Evolutionary conservation across 768 basidiomycete genomes (phyloP), one percentile per base, ranked within the genome.

Genomic region (Rhodotorula paludigena): DNA sequence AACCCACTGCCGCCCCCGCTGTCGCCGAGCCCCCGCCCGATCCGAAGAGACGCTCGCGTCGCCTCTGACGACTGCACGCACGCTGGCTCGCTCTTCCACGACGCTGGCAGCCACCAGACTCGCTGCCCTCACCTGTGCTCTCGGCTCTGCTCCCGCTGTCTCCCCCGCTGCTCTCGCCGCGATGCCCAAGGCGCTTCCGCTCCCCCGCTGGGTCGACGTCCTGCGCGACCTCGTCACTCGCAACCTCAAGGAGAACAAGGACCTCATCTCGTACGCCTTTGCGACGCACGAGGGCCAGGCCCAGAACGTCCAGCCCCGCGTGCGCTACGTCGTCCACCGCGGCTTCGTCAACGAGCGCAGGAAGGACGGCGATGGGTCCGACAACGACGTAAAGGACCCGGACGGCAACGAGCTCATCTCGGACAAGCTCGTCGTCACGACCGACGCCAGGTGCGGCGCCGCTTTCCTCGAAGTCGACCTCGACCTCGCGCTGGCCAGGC

Each of bases 291-390:
- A 60, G n/a, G 41, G 11, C 12, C 25, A 32, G 7, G 35, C 53
- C 25, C 12, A 39, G 11, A 25, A 28, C 16, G 51, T 14, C 41
- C 14, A 25, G 30, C 70, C 70, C 4, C 57, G 48, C 23, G 66
- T 68, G 2, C 59, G 71, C n/a, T 68, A 64, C 45, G 63, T 72
- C 45, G 71, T 72, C 15, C 71, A 72, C 57, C 66, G 71, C 14
- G 71, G 71, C 0, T 63, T 72, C 44, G 63, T 60, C 45, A 72
- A 72, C 63, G 71, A 72, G 56, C 62, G 70, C 21, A 51, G 70
- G n/a, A 53, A 63, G 44, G 53, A 67, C 30, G 54, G 32, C 9
- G 64, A 63, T 42, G 58, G 62, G 6, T 57, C 54, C 14, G 33
- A 20, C 21, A 72, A 65, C 63, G n/a, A 23, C 21, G 52, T 61